A percentile compares a stretch with the other conserved stretches of the same genome.
Evolutionary conservation across 805 yeast genomes (phyloP).

Genomic region (Hagleromyces aurorensis): DNA sequence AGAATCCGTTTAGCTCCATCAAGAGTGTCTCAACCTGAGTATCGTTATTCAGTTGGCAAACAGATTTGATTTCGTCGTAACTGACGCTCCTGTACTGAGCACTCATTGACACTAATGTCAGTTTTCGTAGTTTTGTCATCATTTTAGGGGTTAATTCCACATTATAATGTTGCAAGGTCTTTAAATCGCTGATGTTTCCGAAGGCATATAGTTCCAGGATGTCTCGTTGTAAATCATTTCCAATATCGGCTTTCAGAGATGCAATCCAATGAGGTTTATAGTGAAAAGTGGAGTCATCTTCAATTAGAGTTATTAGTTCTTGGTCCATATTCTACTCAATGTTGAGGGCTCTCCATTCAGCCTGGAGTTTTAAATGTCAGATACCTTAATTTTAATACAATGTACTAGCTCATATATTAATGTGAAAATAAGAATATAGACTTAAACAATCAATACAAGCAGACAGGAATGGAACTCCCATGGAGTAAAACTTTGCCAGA

Average conservation of each 20-base stretch:
- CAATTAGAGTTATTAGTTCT: slow-evolving; percentile 8
- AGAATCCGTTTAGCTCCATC: slow-evolving; percentile 15
- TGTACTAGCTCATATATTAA: too few relatives aligned
- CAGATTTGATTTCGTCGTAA: slow-evolving; percentile 9
- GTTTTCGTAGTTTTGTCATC: slow-evolving; percentile 18
- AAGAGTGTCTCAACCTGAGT: slow-evolving; percentile 17
- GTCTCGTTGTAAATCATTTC: slow-evolving; percentile 5
- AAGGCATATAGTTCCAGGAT: slow-evolving; percentile 24
- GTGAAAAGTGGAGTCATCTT: slow-evolving; percentile 16
- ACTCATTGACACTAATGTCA: slow-evolving; percentile 20
- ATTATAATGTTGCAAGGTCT: too few relatives aligned
- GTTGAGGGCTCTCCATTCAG: too few relatives aligned
- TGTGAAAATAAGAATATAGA: too few relatives aligned
- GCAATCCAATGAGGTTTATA: slow-evolving; percentile 24
- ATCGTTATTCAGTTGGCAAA: slow-evolving; percentile 10
- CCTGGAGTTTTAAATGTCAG: too few relatives aligned
- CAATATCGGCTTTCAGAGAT: slow-evolving; percentile 2
- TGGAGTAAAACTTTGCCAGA: too few relatives aligned
- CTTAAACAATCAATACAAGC: too few relatives aligned
- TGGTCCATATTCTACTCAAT: too few relatives aligned
- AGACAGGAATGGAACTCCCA: too few relatives aligned
- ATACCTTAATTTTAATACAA: too few relatives aligned
- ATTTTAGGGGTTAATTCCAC: slow-evolving; percentile 9
- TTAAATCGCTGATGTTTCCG: slow-evolving; percentile 18
- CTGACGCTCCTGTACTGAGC: slow-evolving; percentile 11